A percentile compares a stretch with the other conserved stretches of the same genome.
These are phyloP conservation scores for Colletotrichum trifolii DNA, from an alignment of 2,329 filamentous ascomycete species.

Conservation along the genomic window DNA sequence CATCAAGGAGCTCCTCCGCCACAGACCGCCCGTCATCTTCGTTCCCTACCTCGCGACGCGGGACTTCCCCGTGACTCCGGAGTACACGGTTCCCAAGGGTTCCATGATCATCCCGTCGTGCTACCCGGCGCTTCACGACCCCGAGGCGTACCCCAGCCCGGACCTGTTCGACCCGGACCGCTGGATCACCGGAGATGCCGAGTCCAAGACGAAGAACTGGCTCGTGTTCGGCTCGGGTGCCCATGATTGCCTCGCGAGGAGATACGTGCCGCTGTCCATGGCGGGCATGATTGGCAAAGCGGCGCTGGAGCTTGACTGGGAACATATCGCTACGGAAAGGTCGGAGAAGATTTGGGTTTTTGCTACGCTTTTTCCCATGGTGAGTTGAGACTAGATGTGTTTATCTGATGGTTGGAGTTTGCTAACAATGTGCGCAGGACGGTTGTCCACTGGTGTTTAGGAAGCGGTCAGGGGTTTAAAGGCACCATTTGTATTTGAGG, in stretches of 20 bases:
- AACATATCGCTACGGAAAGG: constrained; percentile 57
- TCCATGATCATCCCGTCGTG: constrained; percentile 62
- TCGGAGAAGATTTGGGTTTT: constrained; percentile 64
- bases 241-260: constrained; percentile 61
- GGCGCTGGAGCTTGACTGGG: constrained; percentile 60
- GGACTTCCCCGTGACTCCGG: constrained; percentile 57
- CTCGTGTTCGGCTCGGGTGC: constrained; percentile 63
- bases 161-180: constrained; percentile 61
- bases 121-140: constrained; percentile 62
- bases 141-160: constrained; percentile 57
- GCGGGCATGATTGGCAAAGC: constrained; percentile 65
- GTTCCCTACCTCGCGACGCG: constrained; percentile 63
- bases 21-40: constrained; percentile 64
- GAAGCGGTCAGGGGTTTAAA: background rate
- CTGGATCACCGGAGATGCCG: constrained; percentile 63
- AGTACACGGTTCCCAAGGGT: constrained; percentile 61
- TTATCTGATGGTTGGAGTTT: too few species aligned
- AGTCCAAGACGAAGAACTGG: constrained; percentile 63
- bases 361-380: constrained; percentile 61
- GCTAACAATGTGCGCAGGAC: background rate
- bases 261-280: constrained; percentile 62
- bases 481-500: background rate
- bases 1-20: constrained; percentile 63
- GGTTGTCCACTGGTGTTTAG: background rate
- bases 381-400: constrained; percentile 42